Base-by-base conservation (phyloP, 768 basidiomycete species). In the Tylopilus vinaceipallidus region DNA sequence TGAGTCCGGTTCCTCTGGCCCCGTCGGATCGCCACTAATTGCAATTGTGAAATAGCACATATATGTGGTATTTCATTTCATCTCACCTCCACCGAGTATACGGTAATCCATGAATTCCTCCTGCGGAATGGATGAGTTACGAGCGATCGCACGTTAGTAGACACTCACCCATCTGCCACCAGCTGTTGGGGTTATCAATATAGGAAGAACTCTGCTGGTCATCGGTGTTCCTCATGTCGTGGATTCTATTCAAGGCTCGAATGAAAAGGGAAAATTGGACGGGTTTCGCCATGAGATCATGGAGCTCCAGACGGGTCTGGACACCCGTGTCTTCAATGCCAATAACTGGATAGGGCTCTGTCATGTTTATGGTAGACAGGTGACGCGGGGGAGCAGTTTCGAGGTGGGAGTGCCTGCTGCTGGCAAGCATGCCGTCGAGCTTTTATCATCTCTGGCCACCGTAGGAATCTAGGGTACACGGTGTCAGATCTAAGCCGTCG, bases 231-330 rank as follows among this genome's bases (percentile, higher is more conserved):
- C 4, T 46, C 58, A 53, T 48, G 12, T 36, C n/a, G 2, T 22
- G 20, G 42, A 60, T 13, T 1, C 38, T 53, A 6, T 17, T 46
- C 30, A 61, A 17, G 14, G 46, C 59, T 8, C 20, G 59, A 16
- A 61, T 51, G 40, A 61, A 61, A 27, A 61, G 51, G 4, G 59
- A 60, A 16, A 54, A 60, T 13, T 57, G 47, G 10, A 54, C 47
- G 9, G 51, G 23, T 5, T 51, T 51, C 34, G 34, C 14, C 20
- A 42, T 37, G 20, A 60, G 55, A n/a, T 57, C 55, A 16, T 43
- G 49, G 32, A 60, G 20, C 38, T 60, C 59, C 4, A 51, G 49
- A 42, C 59, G 59, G 19, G 27, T 40, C 20, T 60, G 49, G n/a
- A 49, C 11, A 7, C 55, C 52, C 2, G 37, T 34, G 41, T 13